Base-by-base conservation (phyloP, 805 yeast species). In the Yamadazyma tumulicola region DNA sequence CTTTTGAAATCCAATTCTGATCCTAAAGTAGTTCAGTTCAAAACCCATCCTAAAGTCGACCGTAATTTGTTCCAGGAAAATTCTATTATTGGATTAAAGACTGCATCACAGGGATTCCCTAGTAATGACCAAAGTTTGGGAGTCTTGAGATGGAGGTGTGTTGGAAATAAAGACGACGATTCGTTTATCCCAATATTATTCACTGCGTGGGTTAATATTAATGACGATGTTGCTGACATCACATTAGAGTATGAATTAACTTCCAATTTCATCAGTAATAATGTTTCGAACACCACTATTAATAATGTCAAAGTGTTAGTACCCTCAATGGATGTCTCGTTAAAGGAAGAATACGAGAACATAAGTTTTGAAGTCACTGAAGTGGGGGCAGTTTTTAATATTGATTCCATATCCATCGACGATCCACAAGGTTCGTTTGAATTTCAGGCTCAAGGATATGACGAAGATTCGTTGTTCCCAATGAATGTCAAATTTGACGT, bases 21-120 rank as follows among this genome's bases (percentile, higher is more conserved):
- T 26, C 61, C 72, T 11, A 59, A 68, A 24, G 77, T 65, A 44
- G 67, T 79, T 29, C 88, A 82, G 54, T 93, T 76, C 68, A 89
- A 89, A 61, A 88, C 97, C 11, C 96, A 93, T 67, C 98, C 98
- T 44, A 89, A 91, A 56, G 94, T 93, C 46, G 97, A 93, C 64
- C 81, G 85, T 52, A 66, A 64, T 26, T 59, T 76, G 52, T 93
- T 91, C 59, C 69, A 73, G 29, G 55, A 72, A 10, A 58, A 67
- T 11, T 67, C 74, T 38, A 59, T 74, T 27, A 78, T 93, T 51
- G 83, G 83, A 0, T 74, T 89, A 52, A 85, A 85, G 55, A 95
- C 89, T 56, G 67, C 77, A 35, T 54, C 72, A 29, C 85, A 86
- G 54, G 76, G 88, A 22, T 89, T 93, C 76, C 97, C 97, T 25